Base-by-base conservation (phyloP, 2,329 filamentous ascomycete species). In the Pseudogymnoascus sp. region DNA sequence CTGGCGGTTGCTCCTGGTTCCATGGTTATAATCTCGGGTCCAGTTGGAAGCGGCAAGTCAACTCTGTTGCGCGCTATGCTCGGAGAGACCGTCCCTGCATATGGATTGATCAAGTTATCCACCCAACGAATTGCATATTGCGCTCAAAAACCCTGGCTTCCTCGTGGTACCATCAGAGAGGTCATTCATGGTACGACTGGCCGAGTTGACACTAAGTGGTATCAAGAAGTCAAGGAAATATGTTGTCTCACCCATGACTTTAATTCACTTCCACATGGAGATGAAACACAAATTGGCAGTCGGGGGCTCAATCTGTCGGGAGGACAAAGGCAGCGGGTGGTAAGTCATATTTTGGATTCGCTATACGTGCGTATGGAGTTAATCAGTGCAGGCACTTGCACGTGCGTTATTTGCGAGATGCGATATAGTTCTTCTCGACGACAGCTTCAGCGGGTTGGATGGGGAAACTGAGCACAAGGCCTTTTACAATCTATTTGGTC, bases 361-460 rank as follows among this genome's bases (percentile, higher is more conserved):
- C 48, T 66, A 36, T 25, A 77, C 70, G 21, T 21, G 21, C 21
- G 21, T 3, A 21, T 21, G 21, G 21, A 21, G 21, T 21, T 21
- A 21, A 21, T 21, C 21, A 21, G 21, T 21, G 21, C n/a, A 40
- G 37, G 73, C 76, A 2, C 67, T 82, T 1, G 79, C 80, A 3
- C 72, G 80, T 13, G 79, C 79, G 1, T 67, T 82, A 0, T 82
- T 79, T 62, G 72, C 75, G 0, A 65, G 71, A 7, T 70, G 67
- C 5, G 66, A 73, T 1, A 68, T 80, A 0, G 15, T 79, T 0
- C 33, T 82, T 2, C 67, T 82, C 0, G 80, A 82, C 61, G 79
- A 82, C 60, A 68, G 74, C 0, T 75, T 81, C 36, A 78, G 78
- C 58, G 76, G 74, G 0, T 71, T 81, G 1, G 79, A 81, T 62